Conservation (phyloP, 164 flowering plant species). For the Vitis vinifera region ASM3070453v1 NC_081810.1:22869001-22869500, state of each 20-base stretch:
- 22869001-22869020: too few relatives aligned
- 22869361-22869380: too few relatives aligned
- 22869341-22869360: too few relatives aligned
- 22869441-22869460: too few relatives aligned
- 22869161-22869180: neutral
- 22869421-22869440: too few relatives aligned
- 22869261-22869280: neutral
- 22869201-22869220: neutral
- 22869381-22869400: too few relatives aligned
- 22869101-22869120: slow-evolving; percentile 66
- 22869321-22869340: too few relatives aligned
- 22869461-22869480: too few relatives aligned
- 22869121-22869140: slow-evolving; percentile 50
- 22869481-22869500: too few relatives aligned
- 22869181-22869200: neutral
- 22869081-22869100: slow-evolving; percentile 80
- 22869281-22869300: slow-evolving; percentile 13
- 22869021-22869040: too few relatives aligned
- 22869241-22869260: neutral
- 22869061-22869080: slow-evolving; percentile 21
- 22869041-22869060: neutral
- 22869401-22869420: too few relatives aligned
- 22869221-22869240: neutral
- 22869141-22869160: slow-evolving; percentile 56
- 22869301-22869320: too few relatives aligned